Percentiles rank a stretch among this genome's conserved stretches.
phyloP scores from a whole-genome alignment of 2,329 filamentous ascomycete genomes.

The Delphinella strobiligena region DNA sequence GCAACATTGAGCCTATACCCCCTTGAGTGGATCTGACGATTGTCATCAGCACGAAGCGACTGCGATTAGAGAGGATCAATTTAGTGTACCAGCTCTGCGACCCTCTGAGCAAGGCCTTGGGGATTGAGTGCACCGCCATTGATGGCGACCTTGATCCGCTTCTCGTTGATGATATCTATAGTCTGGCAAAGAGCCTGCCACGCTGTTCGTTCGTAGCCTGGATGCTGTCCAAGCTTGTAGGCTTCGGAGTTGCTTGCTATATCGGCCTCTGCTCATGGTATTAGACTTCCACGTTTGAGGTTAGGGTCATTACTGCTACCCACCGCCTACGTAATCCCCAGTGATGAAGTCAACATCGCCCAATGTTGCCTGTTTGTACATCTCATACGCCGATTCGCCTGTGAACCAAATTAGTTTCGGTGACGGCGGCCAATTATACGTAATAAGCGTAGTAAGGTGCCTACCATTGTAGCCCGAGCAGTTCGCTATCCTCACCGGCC shows the following conservation, averaged over 20 bases:
- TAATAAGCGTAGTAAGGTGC: neutral
- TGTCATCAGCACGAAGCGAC: too few relatives aligned
- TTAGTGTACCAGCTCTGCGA: slow-evolving; percentile 23
- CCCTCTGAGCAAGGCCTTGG: slow-evolving; percentile 36
- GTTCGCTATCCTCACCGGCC: neutral
- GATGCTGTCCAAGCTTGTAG: slow-evolving; percentile 13
- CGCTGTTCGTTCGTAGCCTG: slow-evolving; percentile 20
- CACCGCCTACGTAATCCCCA: slow-evolving; percentile 40
- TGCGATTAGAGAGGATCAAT: too few relatives aligned
- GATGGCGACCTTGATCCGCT: slow-evolving; percentile 42
- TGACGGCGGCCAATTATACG: neutral
- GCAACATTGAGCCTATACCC: slow-evolving; percentile 34
- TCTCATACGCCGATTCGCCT: neutral
- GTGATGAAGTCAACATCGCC: slow-evolving; percentile 37
- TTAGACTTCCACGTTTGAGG: slow-evolving; percentile 13
- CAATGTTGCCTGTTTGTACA: neutral
- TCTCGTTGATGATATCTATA: slow-evolving; percentile 33
- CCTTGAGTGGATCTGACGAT: too few relatives aligned
- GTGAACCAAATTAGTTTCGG: neutral
- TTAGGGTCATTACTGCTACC: slow-evolving; percentile 16
- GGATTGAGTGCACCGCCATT: slow-evolving; percentile 48
- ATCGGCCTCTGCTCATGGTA: slow-evolving; percentile 6
- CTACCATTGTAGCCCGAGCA: neutral
- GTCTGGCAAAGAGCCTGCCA: slow-evolving; percentile 37
- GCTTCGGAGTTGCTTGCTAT: slow-evolving; percentile 4